phyloP scores from a whole-genome alignment of 371 early-diverging fungal species.

The Mortierella sp. region DNA sequence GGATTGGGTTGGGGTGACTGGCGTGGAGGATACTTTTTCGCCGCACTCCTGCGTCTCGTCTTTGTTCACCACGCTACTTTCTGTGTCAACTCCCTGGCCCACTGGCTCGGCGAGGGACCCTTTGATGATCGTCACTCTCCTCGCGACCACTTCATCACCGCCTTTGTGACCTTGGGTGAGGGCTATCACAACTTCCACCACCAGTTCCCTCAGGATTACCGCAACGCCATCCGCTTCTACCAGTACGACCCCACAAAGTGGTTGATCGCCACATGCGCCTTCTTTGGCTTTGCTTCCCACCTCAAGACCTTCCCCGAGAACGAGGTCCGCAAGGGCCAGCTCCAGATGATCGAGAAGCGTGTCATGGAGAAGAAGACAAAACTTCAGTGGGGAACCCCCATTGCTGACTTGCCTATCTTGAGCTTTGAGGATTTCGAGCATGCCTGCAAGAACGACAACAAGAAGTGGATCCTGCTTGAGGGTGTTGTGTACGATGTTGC shows the following conservation, averaged over 20 bases:
- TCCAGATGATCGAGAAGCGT: slow-evolving; percentile 89
- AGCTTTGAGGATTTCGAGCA: slow-evolving; percentile 83
- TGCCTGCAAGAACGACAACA: slow-evolving; percentile 71
- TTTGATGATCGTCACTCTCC: slow-evolving; percentile 87
- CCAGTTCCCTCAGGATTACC: slow-evolving; percentile 96
- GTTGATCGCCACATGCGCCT: slow-evolving; percentile 79
- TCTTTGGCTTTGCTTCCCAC: slow-evolving; percentile 86
- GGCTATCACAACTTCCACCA: slow-evolving; percentile 95
- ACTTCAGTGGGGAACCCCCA: slow-evolving; percentile 81
- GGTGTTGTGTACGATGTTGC: slow-evolving; percentile 92
- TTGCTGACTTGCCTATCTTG: slow-evolving; percentile 78
- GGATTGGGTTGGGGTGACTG: slow-evolving; percentile 94
- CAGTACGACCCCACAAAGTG: slow-evolving; percentile 98
- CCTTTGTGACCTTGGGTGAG: slow-evolving; percentile 85
- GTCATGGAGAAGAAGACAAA: slow-evolving; percentile 70
- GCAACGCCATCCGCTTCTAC: slow-evolving; percentile 89
- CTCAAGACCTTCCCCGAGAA: slow-evolving; percentile 92
- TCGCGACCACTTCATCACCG: slow-evolving; percentile 85
- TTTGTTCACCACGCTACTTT: slow-evolving; percentile 95
- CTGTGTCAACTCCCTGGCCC: slow-evolving; percentile 92
- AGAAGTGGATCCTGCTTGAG: slow-evolving; percentile 90
- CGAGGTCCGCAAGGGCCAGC: slow-evolving; percentile 87
- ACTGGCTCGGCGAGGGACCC: slow-evolving; percentile 80
- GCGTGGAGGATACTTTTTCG: slow-evolving; percentile 90
- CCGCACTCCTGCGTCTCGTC: slow-evolving; percentile 82